Evolutionary conservation across 2,329 filamentous ascomycete genomes (phyloP).

Genomic region (Colletotrichum sublineola): DNA sequence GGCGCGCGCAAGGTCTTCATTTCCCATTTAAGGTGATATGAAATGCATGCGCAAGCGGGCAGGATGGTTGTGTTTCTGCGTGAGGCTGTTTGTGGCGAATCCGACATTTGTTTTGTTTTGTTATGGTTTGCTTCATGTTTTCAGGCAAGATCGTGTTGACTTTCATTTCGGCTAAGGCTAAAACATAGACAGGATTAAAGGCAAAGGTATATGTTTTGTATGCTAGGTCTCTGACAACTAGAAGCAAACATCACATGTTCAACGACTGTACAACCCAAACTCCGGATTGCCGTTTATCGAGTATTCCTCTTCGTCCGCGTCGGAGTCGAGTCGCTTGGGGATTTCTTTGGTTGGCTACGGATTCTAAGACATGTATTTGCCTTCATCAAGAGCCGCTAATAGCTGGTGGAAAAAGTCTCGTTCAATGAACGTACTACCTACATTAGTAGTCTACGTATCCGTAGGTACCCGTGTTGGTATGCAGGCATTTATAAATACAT

Average conservation of each 20-base stretch:
- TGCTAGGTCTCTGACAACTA: not conserved
- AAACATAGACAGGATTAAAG: not conserved
- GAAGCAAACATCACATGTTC: not conserved
- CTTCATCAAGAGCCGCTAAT: not conserved
- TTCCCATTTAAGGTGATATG: not conserved
- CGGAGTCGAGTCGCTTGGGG: not conserved
- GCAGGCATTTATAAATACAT: conserved; percentile 19
- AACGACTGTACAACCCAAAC: not conserved
- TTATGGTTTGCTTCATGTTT: not conserved
- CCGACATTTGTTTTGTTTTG: not conserved
- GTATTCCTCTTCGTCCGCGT: not conserved
- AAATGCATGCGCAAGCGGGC: conserved; percentile 1
- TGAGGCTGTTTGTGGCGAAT: not conserved
- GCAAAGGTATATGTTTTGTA: not conserved
- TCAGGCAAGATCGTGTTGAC: not conserved
- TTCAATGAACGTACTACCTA: too few relatives aligned
- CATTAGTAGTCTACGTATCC: too few relatives aligned
- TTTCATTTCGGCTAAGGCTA: not conserved
- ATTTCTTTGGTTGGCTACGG: not conserved
- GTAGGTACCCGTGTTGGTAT: not conserved
- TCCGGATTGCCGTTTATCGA: not conserved
- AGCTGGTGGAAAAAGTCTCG: not conserved
- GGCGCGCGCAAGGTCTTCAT: not conserved
- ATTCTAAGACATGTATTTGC: not conserved
- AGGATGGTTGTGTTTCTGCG: not conserved